A percentile compares a stretch with the other conserved stretches of the same genome.
Evolutionary conservation across 2,329 filamentous ascomycete species (phyloP).

Genomic region (Camptophora hylomeconis): DNA sequence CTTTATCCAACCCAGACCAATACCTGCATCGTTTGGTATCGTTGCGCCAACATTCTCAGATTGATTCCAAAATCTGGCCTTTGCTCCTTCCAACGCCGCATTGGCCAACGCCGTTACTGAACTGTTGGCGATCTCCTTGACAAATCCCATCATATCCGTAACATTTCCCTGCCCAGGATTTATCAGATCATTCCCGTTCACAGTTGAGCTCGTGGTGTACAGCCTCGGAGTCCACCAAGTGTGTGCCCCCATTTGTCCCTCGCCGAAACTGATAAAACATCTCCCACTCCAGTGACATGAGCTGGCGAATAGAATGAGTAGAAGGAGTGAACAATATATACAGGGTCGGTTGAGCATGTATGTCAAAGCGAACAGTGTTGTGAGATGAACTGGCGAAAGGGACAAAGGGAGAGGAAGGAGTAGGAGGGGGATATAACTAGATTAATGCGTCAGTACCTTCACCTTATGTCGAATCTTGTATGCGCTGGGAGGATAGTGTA

Average conservation of each 20-base stretch:
- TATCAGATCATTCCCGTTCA: neutral
- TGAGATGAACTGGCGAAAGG: conserved; percentile 57
- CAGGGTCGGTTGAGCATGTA: conserved; percentile 95
- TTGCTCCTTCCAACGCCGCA: conserved; percentile 35
- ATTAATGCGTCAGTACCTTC: conserved; percentile 6
- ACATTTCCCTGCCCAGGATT: conserved; percentile 14
- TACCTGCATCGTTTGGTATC: conserved; percentile 48
- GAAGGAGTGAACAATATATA: conserved; percentile 92
- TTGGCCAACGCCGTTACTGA: conserved; percentile 56
- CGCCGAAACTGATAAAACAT: conserved; percentile 78
- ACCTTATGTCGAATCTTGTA: conserved; percentile 1
- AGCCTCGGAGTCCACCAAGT: conserved; percentile 87
- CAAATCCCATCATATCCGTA: conserved; percentile 24
- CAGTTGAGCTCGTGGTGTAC: conserved; percentile 20
- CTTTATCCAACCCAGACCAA: conserved; percentile 76
- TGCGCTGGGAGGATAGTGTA: conserved; percentile 10
- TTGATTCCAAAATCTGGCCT: conserved; percentile 32
- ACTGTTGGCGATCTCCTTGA: conserved; percentile 45
- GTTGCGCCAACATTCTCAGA: conserved; percentile 12
- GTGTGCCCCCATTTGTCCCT: conserved; percentile 4
- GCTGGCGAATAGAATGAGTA: conserved; percentile 86
- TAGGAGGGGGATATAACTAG: conserved; percentile 72
- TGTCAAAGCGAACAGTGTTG: conserved; percentile 81
- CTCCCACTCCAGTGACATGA: conserved; percentile 81
- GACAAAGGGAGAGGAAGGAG: conserved; percentile 81